Base-by-base conservation (phyloP, 768 basidiomycete genomes). In the Rhodocollybia butyracea region DNA sequence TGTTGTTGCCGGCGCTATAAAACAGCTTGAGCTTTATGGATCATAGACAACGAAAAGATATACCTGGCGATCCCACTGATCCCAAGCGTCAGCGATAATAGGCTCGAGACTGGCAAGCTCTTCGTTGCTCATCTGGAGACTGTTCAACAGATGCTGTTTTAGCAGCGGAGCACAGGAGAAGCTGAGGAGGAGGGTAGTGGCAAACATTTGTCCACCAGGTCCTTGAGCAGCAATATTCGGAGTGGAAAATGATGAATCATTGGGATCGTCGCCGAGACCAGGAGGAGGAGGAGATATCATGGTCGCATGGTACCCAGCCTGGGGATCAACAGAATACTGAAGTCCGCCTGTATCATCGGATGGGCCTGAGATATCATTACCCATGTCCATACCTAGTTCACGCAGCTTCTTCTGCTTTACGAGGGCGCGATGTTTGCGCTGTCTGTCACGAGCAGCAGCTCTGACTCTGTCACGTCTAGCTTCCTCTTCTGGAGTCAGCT, bases 31-130 rank as follows among this genome's bases (percentile, higher is more conserved):
- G 52, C 19, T 40, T 29, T 42, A 45, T 39, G 47, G 10, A 50
- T 38, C 6, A 32, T 17, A 59, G 54, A 7, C 32, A 57, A 48
- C 55, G 39, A 55, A 56, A 42, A 31, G 27, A 67, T 81, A 55
- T 64, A 91, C 89, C 68, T 86, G 85, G 60, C 84, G 82, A 62
- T 92, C 86, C 91, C 91, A 93, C 38, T 88, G 85, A 56, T 93
- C 91, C 80, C 89, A 93, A 17, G 89, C 89, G 42, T 88, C 85
- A 5, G 91, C 89, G 43, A 93, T 86, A 61, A 90, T 75, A 26
- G 89, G 87, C 64, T 92, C 88, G 47, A 93, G 71, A 10, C 86
- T 83, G 2, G 83, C 84, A 17, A 93, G 77, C 63, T 93, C 91
- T 51, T 91, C 89, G 69, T 82, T 83, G 27, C 87, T 83, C 82